Percentiles rank a stretch among this genome's conserved stretches.
phyloP scores from a whole-genome alignment of 768 basidiomycete species.

The Podaxis rugospora region DNA sequence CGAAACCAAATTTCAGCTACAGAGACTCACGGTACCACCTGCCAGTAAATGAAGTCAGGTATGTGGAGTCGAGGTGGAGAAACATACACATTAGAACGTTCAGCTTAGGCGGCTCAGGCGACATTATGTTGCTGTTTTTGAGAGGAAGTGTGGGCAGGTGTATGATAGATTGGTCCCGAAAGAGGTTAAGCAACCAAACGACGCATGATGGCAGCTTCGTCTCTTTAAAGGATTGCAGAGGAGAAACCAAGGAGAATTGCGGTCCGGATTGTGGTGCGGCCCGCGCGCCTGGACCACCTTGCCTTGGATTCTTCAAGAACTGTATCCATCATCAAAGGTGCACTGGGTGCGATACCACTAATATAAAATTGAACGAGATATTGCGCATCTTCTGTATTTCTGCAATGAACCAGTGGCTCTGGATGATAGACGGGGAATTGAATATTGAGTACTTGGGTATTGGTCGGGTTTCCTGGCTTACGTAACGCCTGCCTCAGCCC shows the following conservation, averaged over 20 bases:
- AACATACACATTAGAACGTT: conserved; percentile 77
- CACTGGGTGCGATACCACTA: background rate
- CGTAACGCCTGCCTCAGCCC: no score
- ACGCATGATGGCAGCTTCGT: background rate
- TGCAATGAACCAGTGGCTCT: no score
- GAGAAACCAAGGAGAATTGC: conserved; percentile 3
- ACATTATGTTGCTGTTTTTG: conserved; percentile 28
- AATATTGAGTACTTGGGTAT: no score
- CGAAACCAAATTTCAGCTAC: background rate
- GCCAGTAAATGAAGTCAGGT: conserved; percentile 8
- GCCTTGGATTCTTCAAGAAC: background rate
- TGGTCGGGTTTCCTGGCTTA: no score
- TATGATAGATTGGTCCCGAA: background rate
- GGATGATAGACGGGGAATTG: no score
- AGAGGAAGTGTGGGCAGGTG: conserved; percentile 2
- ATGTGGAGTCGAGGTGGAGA: background rate
- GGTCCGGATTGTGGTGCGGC: conserved; percentile 7
- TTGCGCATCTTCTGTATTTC: no score
- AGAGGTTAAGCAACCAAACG: background rate
- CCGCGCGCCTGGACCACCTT: background rate
- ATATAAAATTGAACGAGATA: no score
- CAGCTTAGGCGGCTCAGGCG: conserved; percentile 42
- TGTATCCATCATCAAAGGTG: background rate
- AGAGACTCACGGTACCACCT: conserved; percentile 35
- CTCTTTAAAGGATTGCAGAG: background rate